Conservation (phyloP, 2,329 filamentous ascomycete species). For the Aspergillus flavus region DNA sequence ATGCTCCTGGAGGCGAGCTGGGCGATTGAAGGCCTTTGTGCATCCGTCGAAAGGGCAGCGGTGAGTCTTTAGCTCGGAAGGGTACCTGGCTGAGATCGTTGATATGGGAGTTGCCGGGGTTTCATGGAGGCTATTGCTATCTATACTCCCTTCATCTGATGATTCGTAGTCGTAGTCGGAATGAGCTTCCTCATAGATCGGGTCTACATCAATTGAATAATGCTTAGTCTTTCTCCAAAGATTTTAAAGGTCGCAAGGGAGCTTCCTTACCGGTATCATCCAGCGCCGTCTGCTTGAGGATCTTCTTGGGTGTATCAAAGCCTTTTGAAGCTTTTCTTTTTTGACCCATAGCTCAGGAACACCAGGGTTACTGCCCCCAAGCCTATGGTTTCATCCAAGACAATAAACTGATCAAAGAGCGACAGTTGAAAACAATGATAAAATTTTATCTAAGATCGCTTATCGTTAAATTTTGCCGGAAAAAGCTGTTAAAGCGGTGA, state of each 20-base stretch:
- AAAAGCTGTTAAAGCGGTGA: constrained; percentile 32
- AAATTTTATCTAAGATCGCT: constrained; percentile 1
- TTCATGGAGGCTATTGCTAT: constrained; percentile 39
- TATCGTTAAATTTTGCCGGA: constrained; percentile 35
- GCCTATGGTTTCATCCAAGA: constrained; percentile 8
- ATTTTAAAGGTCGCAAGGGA: constrained; percentile 5
- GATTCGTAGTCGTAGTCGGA: constrained; percentile 39
- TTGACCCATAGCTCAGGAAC: constrained; percentile 31
- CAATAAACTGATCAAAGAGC: not conserved
- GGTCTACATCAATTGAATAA: constrained; percentile 42
- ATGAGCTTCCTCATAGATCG: constrained; percentile 34
- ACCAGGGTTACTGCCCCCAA: constrained; percentile 1
- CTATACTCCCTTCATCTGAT: constrained; percentile 31
- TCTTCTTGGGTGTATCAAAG: constrained; percentile 32
- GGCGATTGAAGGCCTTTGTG: constrained; percentile 82
- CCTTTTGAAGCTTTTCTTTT: constrained; percentile 39
- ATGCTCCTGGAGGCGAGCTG: constrained; percentile 77
- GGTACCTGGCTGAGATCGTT: constrained; percentile 52
- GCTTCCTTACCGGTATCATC: constrained; percentile 33
- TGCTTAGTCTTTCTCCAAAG: constrained; percentile 27
- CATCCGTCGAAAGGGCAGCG: constrained; percentile 75
- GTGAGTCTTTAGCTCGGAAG: constrained; percentile 75
- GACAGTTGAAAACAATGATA: constrained; percentile 7
- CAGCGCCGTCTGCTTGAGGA: constrained; percentile 31
- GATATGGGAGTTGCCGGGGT: constrained; percentile 57